phyloP scores from a whole-genome alignment of 176 grass and related monocot species.

The Stipa capillata region DNA sequence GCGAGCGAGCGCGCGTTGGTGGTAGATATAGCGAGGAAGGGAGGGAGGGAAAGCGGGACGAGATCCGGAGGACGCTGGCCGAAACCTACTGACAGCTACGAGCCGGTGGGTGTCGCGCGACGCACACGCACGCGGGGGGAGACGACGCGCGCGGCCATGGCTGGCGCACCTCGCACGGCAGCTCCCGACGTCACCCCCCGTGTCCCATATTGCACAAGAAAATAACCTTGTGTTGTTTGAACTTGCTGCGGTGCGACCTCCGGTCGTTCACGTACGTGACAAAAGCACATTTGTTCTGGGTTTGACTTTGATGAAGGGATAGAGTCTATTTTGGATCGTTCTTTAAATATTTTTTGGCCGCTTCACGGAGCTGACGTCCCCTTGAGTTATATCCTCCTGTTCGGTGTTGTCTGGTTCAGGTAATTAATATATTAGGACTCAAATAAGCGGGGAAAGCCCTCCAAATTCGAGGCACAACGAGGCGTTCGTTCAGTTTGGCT shows the following conservation, averaged over 20 bases:
- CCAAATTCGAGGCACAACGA: no score
- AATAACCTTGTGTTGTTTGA: neutral
- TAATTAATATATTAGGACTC: no score
- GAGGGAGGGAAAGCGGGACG: neutral
- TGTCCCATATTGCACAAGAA: neutral
- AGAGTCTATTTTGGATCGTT: neutral
- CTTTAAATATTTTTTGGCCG: neutral
- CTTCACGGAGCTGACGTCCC: neutral
- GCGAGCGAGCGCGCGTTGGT: neutral
- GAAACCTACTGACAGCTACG: neutral
- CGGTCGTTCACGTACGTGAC: neutral
- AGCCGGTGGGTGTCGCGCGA: neutral
- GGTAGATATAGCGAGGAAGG: neutral
- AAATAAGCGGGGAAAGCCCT: no score
- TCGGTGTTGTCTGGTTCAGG: neutral
- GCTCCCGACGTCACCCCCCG: conserved; percentile 7
- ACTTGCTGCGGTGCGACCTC: neutral
- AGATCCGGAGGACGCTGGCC: neutral
- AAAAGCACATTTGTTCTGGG: no score
- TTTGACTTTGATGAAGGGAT: neutral
- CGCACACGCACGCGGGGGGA: neutral
- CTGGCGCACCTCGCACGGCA: neutral
- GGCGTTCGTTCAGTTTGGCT: neutral
- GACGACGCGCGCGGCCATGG: neutral
- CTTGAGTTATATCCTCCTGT: neutral